phyloP scores from a whole-genome alignment of 2,329 filamentous ascomycete species.

The Trichoderma sp. region DNA sequence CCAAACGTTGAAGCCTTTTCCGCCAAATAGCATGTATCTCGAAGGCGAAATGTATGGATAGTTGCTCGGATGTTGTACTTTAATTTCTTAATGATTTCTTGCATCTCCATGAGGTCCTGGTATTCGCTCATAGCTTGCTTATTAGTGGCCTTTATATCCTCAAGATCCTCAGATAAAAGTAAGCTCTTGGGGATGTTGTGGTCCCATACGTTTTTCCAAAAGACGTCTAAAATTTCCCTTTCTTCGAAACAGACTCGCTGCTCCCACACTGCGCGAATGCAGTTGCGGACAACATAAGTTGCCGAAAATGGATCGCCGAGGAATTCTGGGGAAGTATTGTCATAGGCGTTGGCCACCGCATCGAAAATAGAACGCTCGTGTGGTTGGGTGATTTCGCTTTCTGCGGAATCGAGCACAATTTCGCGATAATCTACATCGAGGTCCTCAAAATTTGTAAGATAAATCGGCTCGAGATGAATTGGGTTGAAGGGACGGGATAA shows the following conservation, averaged over 20 bases:
- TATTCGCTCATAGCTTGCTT: neutral
- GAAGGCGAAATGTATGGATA: neutral
- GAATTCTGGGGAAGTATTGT: neutral
- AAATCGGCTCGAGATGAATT: neutral
- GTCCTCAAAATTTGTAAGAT: neutral
- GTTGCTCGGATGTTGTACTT: neutral
- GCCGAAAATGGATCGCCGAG: neutral
- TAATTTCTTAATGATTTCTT: neutral
- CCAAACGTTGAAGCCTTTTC: neutral
- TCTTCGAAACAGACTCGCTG: neutral
- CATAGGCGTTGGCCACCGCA: neutral
- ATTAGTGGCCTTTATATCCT: neutral
- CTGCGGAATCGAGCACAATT: neutral
- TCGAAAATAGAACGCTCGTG: neutral
- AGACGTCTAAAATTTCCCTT: rapidly evolving
- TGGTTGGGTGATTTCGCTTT: neutral
- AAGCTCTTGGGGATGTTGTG: neutral
- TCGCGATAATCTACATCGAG: neutral
- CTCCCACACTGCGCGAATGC: neutral
- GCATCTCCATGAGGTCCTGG: neutral
- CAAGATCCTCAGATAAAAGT: neutral
- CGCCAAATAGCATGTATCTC: neutral
- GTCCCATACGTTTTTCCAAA: neutral
- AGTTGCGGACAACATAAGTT: neutral
- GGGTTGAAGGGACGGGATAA: neutral